A percentile compares a stretch with the other conserved stretches of the same genome.
phyloP scores from a whole-genome alignment of 1,284 basidiomycete genomes.

The Melampsora abietis-canadensis region DNA sequence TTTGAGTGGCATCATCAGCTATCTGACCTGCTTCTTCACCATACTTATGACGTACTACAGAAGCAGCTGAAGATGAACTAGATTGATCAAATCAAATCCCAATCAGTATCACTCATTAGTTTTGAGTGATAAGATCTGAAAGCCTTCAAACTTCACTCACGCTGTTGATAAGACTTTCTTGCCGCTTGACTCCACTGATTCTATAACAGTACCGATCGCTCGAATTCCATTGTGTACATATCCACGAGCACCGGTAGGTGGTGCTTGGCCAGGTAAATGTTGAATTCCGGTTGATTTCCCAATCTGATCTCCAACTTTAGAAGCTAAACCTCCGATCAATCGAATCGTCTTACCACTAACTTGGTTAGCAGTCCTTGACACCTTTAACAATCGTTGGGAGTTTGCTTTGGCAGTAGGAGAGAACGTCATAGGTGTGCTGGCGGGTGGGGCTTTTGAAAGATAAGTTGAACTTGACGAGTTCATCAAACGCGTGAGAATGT shows the following conservation, averaged over 20 bases:
- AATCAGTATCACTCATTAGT: slow-evolving; percentile 45
- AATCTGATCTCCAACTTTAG: slow-evolving; percentile 51
- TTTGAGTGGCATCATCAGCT: slow-evolving; percentile 48
- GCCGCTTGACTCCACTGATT: slow-evolving; percentile 52
- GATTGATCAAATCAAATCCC: slow-evolving; percentile 45
- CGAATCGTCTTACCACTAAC: slow-evolving; percentile 49
- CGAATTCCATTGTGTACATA: slow-evolving; percentile 51
- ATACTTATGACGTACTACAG: slow-evolving; percentile 53
- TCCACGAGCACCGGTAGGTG: slow-evolving; percentile 51
- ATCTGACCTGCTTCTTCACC: slow-evolving; percentile 52
- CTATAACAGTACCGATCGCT: slow-evolving; percentile 52
- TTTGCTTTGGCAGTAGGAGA: slow-evolving; percentile 45
- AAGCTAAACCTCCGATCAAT: slow-evolving; percentile 50
- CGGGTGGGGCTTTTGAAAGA: slow-evolving; percentile 43
- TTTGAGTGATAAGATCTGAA: neutral
- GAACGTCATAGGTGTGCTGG: slow-evolving; percentile 47
- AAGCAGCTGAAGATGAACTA: slow-evolving; percentile 49
- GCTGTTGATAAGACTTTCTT: slow-evolving; percentile 44
- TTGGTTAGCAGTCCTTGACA: slow-evolving; percentile 44
- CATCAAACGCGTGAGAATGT: slow-evolving; percentile 48
- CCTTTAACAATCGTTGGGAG: slow-evolving; percentile 42
- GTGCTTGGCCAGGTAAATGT: slow-evolving; percentile 41
- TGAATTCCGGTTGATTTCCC: slow-evolving; percentile 53
- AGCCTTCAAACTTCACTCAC: slow-evolving; percentile 1
- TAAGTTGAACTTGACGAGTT: slow-evolving; percentile 49